Conservation (phyloP, 805 yeast genomes). For the Candida sakaeoensis region DNA sequence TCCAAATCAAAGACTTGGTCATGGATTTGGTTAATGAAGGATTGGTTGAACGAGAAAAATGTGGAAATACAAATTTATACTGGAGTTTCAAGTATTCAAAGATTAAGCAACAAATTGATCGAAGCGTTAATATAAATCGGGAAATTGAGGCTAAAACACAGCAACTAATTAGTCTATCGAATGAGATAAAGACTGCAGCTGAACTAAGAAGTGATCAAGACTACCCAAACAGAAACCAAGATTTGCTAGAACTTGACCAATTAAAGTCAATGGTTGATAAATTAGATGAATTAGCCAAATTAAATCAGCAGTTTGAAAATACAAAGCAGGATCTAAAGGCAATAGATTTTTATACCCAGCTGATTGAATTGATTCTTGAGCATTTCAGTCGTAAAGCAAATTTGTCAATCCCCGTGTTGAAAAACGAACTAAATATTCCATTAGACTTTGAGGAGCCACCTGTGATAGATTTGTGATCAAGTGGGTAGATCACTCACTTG, state of each 20-base stretch:
- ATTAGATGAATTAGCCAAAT: neutral
- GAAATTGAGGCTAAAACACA: neutral
- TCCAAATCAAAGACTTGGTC: conserved; percentile 51
- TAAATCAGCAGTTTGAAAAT: neutral
- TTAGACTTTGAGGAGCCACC: conserved; percentile 6
- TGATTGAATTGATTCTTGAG: conserved; percentile 1
- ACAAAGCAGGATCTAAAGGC: neutral
- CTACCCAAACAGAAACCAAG: neutral
- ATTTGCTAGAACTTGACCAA: neutral
- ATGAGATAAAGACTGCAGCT: neutral
- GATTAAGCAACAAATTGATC: neutral
- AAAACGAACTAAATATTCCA: conserved; percentile 6
- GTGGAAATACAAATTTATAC: conserved; percentile 51
- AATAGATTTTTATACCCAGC: conserved; percentile 8
- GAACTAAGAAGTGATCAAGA: neutral
- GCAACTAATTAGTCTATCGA: neutral
- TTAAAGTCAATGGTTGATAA: neutral
- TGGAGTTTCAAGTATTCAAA: conserved; percentile 41
- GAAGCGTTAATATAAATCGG: neutral
- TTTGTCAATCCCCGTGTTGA: neutral
- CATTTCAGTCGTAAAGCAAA: conserved; percentile 2
- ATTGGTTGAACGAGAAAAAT: conserved; percentile 47
- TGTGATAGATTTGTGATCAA: too few species aligned
- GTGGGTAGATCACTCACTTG: too few species aligned
- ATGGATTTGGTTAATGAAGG: conserved; percentile 48